These are phyloP conservation scores for Vanderwaltozyma tropicalis DNA, from an alignment of 805 yeast species.

Conservation along the genomic window DNA sequence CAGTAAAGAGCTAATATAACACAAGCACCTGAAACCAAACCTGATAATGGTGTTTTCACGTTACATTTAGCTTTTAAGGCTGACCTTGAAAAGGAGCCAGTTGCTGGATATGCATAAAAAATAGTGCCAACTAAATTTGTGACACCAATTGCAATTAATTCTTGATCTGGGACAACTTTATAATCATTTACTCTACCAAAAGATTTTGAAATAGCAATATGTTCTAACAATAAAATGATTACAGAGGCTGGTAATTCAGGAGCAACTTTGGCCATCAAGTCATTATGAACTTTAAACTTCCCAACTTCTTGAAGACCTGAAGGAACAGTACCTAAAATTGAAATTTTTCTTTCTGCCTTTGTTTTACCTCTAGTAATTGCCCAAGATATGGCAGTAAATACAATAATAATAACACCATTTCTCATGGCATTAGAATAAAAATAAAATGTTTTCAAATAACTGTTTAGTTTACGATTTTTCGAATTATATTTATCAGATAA, in stretches of 20 bases:
- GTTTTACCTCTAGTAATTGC: conserved; percentile 48
- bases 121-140: conserved; percentile 85
- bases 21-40: conserved; percentile 80
- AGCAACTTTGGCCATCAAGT: conserved; percentile 50
- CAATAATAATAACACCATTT: conserved; percentile 69
- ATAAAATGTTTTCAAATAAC: conserved; percentile 32
- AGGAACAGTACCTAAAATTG: conserved; percentile 69
- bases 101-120: conserved; percentile 89
- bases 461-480: background rate
- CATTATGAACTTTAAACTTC: conserved; percentile 52
- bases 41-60: conserved; percentile 88
- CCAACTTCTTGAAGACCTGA: conserved; percentile 74
- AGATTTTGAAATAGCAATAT: conserved; percentile 86
- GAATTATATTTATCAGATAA: conserved; percentile 43
- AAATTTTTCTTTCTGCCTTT: conserved; percentile 33
- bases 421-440: conserved; percentile 71
- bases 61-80: conserved; percentile 93
- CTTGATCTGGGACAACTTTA: conserved; percentile 87
- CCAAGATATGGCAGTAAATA: conserved; percentile 78
- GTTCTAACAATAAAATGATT: conserved; percentile 76
- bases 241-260: conserved; percentile 78
- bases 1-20: conserved; percentile 80
- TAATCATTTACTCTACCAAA: conserved; percentile 89
- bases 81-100: conserved; percentile 91
- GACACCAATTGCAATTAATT: conserved; percentile 85